Evolutionary conservation across 2,329 filamentous ascomycete genomes (phyloP).

Genomic region (Colletotrichum magnum): DNA sequence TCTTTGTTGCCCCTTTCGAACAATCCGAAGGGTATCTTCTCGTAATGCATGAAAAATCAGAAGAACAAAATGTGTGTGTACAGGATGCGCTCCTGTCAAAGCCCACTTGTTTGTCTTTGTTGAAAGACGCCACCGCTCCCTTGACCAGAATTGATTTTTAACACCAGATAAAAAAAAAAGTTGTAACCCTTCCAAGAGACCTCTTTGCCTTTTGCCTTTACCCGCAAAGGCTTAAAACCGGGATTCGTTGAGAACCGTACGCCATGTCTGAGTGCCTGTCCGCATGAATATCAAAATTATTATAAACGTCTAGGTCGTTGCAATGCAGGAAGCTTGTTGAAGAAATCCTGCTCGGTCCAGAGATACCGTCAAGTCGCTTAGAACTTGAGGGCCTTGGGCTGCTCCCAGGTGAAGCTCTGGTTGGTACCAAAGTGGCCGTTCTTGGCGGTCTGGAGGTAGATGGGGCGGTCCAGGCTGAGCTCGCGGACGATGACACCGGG

Average conservation of each 20-base stretch:
- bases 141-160: conserved; percentile 36
- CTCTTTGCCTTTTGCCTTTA: conserved; percentile 39
- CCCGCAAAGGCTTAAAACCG: conserved; percentile 41
- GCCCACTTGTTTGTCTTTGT: conserved; percentile 57
- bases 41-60: conserved; percentile 52
- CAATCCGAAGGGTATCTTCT: conserved; percentile 53
- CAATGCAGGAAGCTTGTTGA: conserved; percentile 43
- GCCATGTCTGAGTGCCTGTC: conserved; percentile 42
- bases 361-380: conserved; percentile 64
- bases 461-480: conserved; percentile 93
- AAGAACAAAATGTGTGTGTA: conserved; percentile 12
- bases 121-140: conserved; percentile 60
- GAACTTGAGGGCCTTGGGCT: conserved; percentile 94
- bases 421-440: conserved; percentile 99
- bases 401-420: conserved; percentile 98
- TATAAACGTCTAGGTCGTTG: conserved; percentile 44
- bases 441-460: conserved; percentile 99
- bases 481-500: conserved; percentile 99
- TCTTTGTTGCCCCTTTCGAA: conserved; percentile 41
- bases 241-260: conserved; percentile 44
- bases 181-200: conserved; percentile 29
- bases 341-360: conserved; percentile 39
- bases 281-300: conserved; percentile 39
- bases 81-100: conserved; percentile 44
- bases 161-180: conserved; percentile 33